Evolutionary conservation across 192 early-diverging fungal genomes (phyloP), one percentile per base, ranked within the genome.

Genomic region (Coemansia pectinata): DNA sequence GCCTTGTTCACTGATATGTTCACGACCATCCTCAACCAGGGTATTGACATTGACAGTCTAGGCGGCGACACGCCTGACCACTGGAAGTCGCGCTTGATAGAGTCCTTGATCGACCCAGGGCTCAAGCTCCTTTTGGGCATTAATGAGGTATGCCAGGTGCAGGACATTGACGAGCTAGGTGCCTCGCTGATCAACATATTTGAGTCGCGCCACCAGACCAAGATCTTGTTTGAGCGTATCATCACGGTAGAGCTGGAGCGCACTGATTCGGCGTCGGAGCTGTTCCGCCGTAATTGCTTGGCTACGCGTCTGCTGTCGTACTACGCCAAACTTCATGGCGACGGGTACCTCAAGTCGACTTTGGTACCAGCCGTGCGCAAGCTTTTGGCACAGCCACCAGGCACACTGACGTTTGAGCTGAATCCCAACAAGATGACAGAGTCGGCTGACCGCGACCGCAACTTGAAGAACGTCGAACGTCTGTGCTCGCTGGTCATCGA

Each of bases 231-330:
- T 50, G 93, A 92, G 45, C 87, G 89, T 7, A 86, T 95, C 34
- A 90, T 97, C 52, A 83, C 94, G 63, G 87, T 89, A 21, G 96
- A 98, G 79, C 92, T 98, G 7, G 84, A 87, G 41, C 91, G 88
- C 61, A 98, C 96, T 1, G 88, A 91, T 86, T 85, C 81, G 41
- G 90, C 94, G 23, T 85, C 93, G 2, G 92, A 95, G 72, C 75
- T 99, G 31, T 96, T 99, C 87, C 87, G 97, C 21, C 86, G 94
- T 70, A 98, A 96, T 77, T 92, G 92, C 59, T 89, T 99, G 78
- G 91, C 95, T 4, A 97, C 96, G 0, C 85, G 94, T 17, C 78
- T 99, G 15, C 79, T 98, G 62, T 91, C 91, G 5, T 88, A 90
- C 23, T 96, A 90, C 71, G 93, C 93, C 42, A 94, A 93, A 73